Evolutionary conservation across 805 yeast species (phyloP).

Genomic region (Yarrowia osloensis): DNA sequence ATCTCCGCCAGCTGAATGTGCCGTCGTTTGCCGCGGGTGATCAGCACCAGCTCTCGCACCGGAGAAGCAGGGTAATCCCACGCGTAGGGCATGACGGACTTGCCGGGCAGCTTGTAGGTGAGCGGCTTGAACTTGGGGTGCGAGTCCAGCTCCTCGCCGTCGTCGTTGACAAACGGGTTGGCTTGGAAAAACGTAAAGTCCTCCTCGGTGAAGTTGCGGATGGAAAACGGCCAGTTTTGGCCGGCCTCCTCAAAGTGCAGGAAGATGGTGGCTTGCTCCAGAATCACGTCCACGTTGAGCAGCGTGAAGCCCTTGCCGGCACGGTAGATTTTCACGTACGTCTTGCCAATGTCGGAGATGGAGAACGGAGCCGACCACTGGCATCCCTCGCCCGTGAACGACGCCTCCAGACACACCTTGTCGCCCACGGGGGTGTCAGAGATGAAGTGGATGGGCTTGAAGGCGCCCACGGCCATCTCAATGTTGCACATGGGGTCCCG

Average conservation of each 20-base stretch:
- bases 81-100: constrained; percentile 95
- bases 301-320: constrained; percentile 65
- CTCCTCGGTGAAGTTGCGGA: constrained; percentile 84
- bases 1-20: constrained; percentile 87
- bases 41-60: constrained; percentile 73
- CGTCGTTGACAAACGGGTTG: constrained; percentile 68
- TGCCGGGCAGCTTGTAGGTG: constrained; percentile 78
- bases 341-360: constrained; percentile 80
- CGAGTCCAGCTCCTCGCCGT: constrained; percentile 57
- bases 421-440: constrained; percentile 59
- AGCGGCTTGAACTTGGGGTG: constrained; percentile 71
- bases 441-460: constrained; percentile 52
- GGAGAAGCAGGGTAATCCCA: constrained; percentile 96
- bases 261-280: constrained; percentile 83
- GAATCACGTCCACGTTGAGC: constrained; percentile 66
- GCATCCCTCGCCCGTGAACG: constrained; percentile 57
- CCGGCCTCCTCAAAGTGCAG: constrained; percentile 72
- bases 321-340: constrained; percentile 67
- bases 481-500: constrained; percentile 52
- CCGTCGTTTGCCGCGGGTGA: constrained; percentile 73
- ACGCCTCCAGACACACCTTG: constrained; percentile 48
- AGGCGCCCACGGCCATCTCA: constrained; percentile 37
- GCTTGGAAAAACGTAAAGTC: constrained; percentile 86
- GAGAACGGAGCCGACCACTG: constrained; percentile 88
- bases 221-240: constrained; percentile 84